A percentile compares a stretch with the other conserved stretches of the same genome.
phyloP scores from a whole-genome alignment of 768 basidiomycete genomes.

The Baorangia bicolor region DNA sequence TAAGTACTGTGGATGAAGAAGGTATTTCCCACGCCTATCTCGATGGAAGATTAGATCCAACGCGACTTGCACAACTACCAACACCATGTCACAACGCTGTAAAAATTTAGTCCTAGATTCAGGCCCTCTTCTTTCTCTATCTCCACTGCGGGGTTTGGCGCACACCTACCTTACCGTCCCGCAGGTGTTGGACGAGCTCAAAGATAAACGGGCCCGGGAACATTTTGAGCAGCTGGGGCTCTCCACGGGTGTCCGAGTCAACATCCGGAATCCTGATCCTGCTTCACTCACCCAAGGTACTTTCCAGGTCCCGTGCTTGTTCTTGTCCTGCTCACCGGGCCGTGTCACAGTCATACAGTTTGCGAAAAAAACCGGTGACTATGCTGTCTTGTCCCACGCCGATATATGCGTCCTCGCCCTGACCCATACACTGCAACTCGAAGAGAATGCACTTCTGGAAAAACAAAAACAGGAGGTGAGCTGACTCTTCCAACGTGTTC shows the following conservation, averaged over 20 bases:
- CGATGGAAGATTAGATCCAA: constrained; percentile 4
- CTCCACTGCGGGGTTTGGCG: constrained; percentile 87
- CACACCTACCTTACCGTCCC: constrained; percentile 85
- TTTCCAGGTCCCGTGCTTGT: constrained; percentile 16
- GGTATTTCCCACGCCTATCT: constrained; percentile 10
- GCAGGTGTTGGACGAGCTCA: constrained; percentile 85
- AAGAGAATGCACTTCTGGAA: constrained; percentile 35
- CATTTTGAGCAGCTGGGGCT: constrained; percentile 80
- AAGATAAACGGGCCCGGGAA: constrained; percentile 83
- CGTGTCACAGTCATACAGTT: constrained; percentile 80
- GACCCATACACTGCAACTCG: constrained; percentile 72
- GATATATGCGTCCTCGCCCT: constrained; percentile 92
- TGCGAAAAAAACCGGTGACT: constrained; percentile 97
- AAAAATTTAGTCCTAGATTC: constrained; percentile 89
- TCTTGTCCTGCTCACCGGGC: constrained; percentile 14
- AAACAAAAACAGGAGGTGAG: constrained; percentile 32
- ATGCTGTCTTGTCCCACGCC: constrained; percentile 83
- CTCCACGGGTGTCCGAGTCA: constrained; percentile 71
- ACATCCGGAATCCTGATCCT: constrained; percentile 68
- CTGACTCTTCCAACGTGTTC: constrained; percentile 5
- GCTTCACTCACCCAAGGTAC: constrained; percentile 63
- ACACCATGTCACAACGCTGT: constrained; percentile 48
- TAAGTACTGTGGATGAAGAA: neutral
- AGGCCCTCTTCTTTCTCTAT: constrained; percentile 85
- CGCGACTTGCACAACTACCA: neutral